Evolutionary conservation across 129 eudicot genomes (phyloP), one percentile per base, ranked within the genome.

Genomic region (Lactuca saligna): DNA sequence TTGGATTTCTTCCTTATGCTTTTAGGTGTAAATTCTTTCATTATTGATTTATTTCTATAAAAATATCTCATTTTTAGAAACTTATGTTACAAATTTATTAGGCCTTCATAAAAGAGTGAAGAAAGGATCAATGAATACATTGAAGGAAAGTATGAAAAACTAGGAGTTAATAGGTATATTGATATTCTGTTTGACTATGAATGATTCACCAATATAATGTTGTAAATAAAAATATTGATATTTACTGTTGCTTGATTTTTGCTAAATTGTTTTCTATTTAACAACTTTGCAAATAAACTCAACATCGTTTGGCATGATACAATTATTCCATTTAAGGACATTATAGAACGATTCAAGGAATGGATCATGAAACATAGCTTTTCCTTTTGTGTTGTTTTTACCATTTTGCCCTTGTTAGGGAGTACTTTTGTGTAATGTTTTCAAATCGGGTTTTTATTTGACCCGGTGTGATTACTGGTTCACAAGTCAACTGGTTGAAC

Each of bases 91-190:
- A 92, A 95, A 87, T 92, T 92, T 78, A 96, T 92, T 13, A 84
- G 98, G 83, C 98, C 98, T 62, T 65, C 98, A 35, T 71, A 75
- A 74, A 88, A 88, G 98, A 77, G 77, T 31, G 96, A 92, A 78
- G 78, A 84, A 57, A 88, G 98, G 68, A 78, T 85, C 51, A 65
- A 84, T 59, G 80, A 88, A 70, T 92, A 92, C 31, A 88, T 92
- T 48, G 88, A 83, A 83, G 98, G 98, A 48, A 92, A 92, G 62
- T 92, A 92, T 68, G 97, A 96, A 32, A 83, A 81, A 57, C 44
- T 86, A 14, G 95, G 98, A 37, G 86, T 92, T 69, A 91, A 89
- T 69, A 80, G 96, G 98, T 92, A 79, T 62, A 81, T 17, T 38
- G 34, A 50, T 60, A 10, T 42, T 41, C 57, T 58, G 20, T 49